Conservation (phyloP, 805 yeast genomes). For the Pichia nakasei region DNA sequence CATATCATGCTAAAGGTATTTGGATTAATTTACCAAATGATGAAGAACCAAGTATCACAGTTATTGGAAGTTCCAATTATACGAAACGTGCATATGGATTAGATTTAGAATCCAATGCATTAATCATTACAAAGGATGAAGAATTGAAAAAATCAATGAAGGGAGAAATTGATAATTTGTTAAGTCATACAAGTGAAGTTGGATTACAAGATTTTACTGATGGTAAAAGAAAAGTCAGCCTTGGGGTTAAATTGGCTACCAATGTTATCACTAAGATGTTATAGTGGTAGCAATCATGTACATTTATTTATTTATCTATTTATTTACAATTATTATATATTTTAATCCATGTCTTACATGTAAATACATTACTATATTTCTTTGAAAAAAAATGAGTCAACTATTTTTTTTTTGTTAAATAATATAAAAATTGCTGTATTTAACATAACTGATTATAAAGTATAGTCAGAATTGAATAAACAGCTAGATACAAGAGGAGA, state of each 20-base stretch:
- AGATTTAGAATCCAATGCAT: constrained; percentile 83
- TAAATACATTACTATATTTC: too few species aligned
- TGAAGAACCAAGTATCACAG: constrained; percentile 57
- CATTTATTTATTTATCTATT: not conserved
- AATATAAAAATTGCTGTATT: too few species aligned
- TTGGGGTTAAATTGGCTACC: constrained; percentile 61
- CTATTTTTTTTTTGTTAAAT: too few species aligned
- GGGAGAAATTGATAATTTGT: constrained; percentile 54
- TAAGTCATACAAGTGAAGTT: constrained; percentile 43
- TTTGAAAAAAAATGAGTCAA: too few species aligned
- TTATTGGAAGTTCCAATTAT: constrained; percentile 89
- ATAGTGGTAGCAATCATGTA: constrained; percentile 2
- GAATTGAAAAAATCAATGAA: constrained; percentile 49
- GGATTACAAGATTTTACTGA: constrained; percentile 51
- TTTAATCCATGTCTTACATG: not conserved
- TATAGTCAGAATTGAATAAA: too few species aligned
- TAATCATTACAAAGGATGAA: constrained; percentile 63
- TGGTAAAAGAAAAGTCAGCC: constrained; percentile 53
- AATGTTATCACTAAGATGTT: constrained; percentile 50
- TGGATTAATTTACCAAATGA: constrained; percentile 67
- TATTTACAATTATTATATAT: not conserved
- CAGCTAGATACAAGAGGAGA: too few species aligned
- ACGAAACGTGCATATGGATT: constrained; percentile 81
- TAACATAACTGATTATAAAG: too few species aligned
- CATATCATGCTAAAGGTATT: constrained; percentile 94